Evolutionary conservation across 495 filamentous ascomycete species (phyloP).

Genomic region (Aspergillus kassunensis): DNA sequence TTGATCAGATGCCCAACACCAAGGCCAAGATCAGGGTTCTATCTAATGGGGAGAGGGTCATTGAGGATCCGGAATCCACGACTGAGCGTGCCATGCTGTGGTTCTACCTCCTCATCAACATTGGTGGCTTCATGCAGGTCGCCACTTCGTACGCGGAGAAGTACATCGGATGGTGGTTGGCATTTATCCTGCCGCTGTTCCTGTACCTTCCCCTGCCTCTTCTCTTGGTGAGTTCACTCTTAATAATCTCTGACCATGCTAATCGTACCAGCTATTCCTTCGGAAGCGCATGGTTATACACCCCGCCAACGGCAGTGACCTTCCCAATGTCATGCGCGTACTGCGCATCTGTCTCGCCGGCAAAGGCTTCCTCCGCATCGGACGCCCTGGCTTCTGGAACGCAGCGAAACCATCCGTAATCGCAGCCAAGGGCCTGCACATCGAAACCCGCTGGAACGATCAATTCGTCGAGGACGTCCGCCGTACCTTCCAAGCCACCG

Average conservation of each 20-base stretch:
- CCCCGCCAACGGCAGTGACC: slow-evolving; percentile 26
- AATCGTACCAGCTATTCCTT: background rate
- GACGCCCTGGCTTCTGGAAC: slow-evolving; percentile 59
- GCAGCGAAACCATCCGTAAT: slow-evolving; percentile 60
- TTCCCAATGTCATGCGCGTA: background rate
- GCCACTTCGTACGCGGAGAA: slow-evolving; percentile 40
- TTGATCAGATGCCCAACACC: slow-evolving; percentile 31
- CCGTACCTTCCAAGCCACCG: slow-evolving; percentile 42
- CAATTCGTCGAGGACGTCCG: slow-evolving; percentile 46
- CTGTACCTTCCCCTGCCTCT: slow-evolving; percentile 53
- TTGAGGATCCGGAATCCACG: slow-evolving; percentile 36
- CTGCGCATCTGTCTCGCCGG: background rate
- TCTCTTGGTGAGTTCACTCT: slow-evolving; percentile 33
- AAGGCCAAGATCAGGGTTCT: slow-evolving; percentile 30
- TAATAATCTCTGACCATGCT: background rate
- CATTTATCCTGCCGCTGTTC: slow-evolving; percentile 34
- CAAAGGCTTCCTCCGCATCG: slow-evolving; percentile 48
- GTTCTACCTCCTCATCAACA: slow-evolving; percentile 37
- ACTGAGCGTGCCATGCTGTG: slow-evolving; percentile 31
- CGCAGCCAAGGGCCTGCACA: slow-evolving; percentile 35
- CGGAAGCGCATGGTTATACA: background rate
- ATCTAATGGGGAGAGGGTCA: slow-evolving; percentile 37
- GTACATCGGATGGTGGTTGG: slow-evolving; percentile 37
- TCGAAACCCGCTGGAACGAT: slow-evolving; percentile 43
- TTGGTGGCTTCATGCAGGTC: slow-evolving; percentile 36